phyloP scores from a whole-genome alignment of 805 yeast genomes.

The Pichia deserticola region DNA sequence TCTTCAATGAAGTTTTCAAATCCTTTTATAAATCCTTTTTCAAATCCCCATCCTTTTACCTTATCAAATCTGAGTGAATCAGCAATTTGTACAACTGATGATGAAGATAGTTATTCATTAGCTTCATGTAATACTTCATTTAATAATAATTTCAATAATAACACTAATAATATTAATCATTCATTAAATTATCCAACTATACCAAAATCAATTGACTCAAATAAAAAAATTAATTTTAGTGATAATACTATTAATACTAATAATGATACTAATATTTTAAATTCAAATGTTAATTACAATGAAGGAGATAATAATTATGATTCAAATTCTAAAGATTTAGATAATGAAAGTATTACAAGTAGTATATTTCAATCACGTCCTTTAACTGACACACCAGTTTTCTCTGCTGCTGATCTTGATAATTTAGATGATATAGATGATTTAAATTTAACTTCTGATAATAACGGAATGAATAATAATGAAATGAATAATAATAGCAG shows the following conservation, averaged over 20 bases:
- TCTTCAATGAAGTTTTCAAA: neutral
- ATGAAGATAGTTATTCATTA: constrained; percentile 7
- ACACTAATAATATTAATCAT: neutral
- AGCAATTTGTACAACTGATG: constrained; percentile 21
- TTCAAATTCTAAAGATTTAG: neutral
- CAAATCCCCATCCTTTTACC: neutral
- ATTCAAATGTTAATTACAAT: too few relatives aligned
- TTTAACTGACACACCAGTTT: constrained; percentile 63
- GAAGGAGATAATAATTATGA: neutral
- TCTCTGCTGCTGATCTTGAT: constrained; percentile 20
- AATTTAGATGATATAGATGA: constrained; percentile 18
- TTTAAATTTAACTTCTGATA: neutral
- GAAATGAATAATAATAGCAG: constrained; percentile 8
- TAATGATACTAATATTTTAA: constrained; percentile 1
- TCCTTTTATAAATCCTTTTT: neutral
- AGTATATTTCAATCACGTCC: constrained; percentile 57
- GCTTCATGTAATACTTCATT: neutral
- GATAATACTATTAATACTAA: neutral
- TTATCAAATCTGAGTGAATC: constrained; percentile 13
- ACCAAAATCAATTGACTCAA: neutral
- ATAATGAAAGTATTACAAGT: neutral
- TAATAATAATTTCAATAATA: neutral
- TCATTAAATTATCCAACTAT: neutral
- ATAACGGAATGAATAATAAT: neutral
- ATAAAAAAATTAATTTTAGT: neutral